Percentiles rank a stretch among this genome's conserved stretches.
Conservation (phyloP, 805 yeast species). For the Yarrowia yakushimensis region DNA sequence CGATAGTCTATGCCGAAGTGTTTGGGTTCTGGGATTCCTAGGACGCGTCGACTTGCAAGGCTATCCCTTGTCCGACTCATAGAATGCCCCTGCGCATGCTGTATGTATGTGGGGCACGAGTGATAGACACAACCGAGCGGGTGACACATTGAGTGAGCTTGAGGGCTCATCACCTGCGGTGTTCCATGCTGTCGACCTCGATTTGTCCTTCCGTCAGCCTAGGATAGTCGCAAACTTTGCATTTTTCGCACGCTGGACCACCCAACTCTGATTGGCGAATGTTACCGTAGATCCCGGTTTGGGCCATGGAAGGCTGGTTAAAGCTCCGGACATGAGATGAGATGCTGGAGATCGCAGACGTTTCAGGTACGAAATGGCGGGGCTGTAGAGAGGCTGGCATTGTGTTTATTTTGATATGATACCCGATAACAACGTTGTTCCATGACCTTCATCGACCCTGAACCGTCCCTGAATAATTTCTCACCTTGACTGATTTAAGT, state of each 20-base stretch:
- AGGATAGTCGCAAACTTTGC: neutral
- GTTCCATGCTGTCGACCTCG: neutral
- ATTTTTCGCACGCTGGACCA: neutral
- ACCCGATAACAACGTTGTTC: neutral
- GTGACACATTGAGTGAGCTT: neutral
- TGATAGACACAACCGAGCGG: neutral
- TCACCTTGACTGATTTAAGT: neutral
- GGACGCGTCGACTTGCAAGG: neutral
- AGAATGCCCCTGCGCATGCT: neutral
- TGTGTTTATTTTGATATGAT: neutral
- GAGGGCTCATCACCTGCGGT: too few species aligned
- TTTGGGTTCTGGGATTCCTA: neutral
- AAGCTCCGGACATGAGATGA: slow-evolving; percentile 2
- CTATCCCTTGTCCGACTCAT: neutral
- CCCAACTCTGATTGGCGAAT: neutral
- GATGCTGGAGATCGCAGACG: neutral
- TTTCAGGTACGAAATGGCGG: neutral
- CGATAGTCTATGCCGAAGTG: too few species aligned
- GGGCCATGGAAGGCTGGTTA: neutral
- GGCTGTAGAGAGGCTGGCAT: neutral
- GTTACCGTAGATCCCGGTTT: neutral
- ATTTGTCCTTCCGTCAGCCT: neutral
- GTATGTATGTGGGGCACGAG: neutral
- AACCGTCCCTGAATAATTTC: too few species aligned
- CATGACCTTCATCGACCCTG: too few species aligned